Evolutionary conservation across 352 stramenopile genomes (phyloP).

Genomic region (Peronospora farinosa): DNA sequence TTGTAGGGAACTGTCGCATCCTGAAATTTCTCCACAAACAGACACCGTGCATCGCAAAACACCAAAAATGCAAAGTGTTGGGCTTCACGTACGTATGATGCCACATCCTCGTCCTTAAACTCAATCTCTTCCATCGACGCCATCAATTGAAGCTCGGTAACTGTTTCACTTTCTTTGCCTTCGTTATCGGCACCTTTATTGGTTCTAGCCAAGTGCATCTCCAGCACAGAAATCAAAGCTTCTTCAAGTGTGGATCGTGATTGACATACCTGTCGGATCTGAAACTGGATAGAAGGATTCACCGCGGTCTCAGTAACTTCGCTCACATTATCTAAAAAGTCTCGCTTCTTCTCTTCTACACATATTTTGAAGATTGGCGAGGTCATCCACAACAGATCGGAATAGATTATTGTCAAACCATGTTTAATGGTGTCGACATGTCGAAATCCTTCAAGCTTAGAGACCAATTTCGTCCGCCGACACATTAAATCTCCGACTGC

Average conservation of each 20-base stretch:
- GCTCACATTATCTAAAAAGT: constrained; percentile 6
- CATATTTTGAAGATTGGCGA: constrained; percentile 47
- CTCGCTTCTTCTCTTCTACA: constrained; percentile 27
- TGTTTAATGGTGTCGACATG: constrained; percentile 61
- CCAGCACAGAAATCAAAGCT: constrained; percentile 51
- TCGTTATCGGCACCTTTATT: constrained; percentile 23
- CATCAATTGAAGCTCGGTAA: constrained; percentile 11
- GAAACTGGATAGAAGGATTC: constrained; percentile 10
- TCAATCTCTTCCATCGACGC: constrained; percentile 60
- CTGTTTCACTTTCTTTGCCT: constrained; percentile 27
- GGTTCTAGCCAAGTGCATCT: constrained; percentile 64
- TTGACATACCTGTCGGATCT: constrained; percentile 41
- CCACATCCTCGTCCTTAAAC: constrained; percentile 49
- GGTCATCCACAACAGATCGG: constrained; percentile 71
- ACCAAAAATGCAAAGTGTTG: constrained; percentile 68
- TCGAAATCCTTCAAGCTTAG: constrained; percentile 41
- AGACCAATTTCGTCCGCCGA: constrained; percentile 43
- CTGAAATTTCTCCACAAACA: constrained; percentile 83
- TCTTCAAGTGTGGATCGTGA: constrained; percentile 49
- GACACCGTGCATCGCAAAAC: constrained; percentile 71
- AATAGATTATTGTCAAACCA: constrained; percentile 60
- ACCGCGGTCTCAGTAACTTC: constrained; percentile 5
- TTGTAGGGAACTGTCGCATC: constrained; percentile 50
- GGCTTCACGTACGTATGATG: constrained; percentile 49
- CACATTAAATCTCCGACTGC: constrained; percentile 40